A percentile compares a stretch with the other conserved stretches of the same genome.
phyloP scores from a whole-genome alignment of 1,284 basidiomycete species.

The Apiotrichum gracile region DNA sequence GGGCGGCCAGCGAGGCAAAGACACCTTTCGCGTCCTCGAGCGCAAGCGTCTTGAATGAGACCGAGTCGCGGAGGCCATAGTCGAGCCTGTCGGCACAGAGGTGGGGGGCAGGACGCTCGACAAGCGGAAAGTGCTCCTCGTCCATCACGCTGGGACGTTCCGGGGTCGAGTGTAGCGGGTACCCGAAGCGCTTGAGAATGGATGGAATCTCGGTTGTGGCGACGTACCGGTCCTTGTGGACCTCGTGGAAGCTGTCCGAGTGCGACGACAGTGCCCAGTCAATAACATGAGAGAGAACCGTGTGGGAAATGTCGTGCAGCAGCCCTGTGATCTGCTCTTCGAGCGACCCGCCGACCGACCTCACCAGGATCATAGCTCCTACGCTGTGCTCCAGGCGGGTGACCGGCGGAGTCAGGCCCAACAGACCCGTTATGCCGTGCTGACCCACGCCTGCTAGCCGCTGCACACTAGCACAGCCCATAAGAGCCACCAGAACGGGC shows the following conservation, averaged over 20 bases:
- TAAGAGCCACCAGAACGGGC: slow-evolving; percentile 4
- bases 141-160: slow-evolving; percentile 1
- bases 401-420: slow-evolving; percentile 9
- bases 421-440: slow-evolving; percentile 14
- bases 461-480: neutral
- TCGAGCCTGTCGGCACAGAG: slow-evolving; percentile 18
- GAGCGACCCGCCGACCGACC: slow-evolving; percentile 7
- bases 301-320: slow-evolving; percentile 15
- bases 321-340: slow-evolving; percentile 14
- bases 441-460: slow-evolving; percentile 10
- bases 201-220: slow-evolving; percentile 3
- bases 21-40: neutral
- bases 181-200: neutral
- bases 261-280: slow-evolving; percentile 4
- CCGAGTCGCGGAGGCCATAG: slow-evolving; percentile 16
- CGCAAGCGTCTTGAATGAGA: slow-evolving; percentile 6
- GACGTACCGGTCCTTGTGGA: slow-evolving; percentile 13
- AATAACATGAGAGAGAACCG: slow-evolving; percentile 11
- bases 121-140: slow-evolving; percentile 14
- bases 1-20: slow-evolving; percentile 1
- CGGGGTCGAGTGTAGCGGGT: neutral
- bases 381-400: slow-evolving; percentile 15
- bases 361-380: slow-evolving; percentile 16
- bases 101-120: slow-evolving; percentile 10
- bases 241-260: slow-evolving; percentile 9